A percentile compares a stretch with the other conserved stretches of the same genome.
Conservation (phyloP, 1,139 yeast species). For the Debaryomyces singareniensis region DNA sequence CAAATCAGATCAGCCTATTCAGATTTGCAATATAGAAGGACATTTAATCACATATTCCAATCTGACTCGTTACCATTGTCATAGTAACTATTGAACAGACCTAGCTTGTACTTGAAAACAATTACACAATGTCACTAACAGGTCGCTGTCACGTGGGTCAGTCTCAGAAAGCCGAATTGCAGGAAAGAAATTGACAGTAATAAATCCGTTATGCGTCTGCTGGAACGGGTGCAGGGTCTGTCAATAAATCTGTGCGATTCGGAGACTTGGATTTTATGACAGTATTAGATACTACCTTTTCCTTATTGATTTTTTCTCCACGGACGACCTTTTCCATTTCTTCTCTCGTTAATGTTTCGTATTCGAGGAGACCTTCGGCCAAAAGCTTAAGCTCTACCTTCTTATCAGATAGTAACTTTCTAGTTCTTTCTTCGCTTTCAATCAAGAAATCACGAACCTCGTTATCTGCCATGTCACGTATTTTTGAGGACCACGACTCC, state of each 20-base stretch:
- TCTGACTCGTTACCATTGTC: no score
- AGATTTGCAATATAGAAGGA: no score
- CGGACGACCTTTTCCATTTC: constrained; percentile 83
- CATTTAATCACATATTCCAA: no score
- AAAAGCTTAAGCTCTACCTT: constrained; percentile 73
- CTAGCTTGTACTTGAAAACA: no score
- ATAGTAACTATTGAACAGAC: no score
- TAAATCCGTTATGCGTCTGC: constrained; percentile 14
- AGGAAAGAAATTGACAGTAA: no score
- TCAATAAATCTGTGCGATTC: constrained; percentile 6
- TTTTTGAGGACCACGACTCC: constrained; percentile 89
- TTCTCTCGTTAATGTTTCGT: constrained; percentile 86
- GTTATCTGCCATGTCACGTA: constrained; percentile 85
- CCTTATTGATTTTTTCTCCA: constrained; percentile 69
- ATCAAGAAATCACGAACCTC: constrained; percentile 77
- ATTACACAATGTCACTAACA: no score
- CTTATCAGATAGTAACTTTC: constrained; percentile 56
- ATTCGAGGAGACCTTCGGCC: constrained; percentile 90
- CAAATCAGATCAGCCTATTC: no score
- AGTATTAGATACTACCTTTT: constrained; percentile 66
- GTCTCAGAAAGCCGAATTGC: no score
- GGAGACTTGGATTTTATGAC: constrained; percentile 47
- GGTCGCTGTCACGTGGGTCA: no score
- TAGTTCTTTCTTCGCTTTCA: constrained; percentile 74
- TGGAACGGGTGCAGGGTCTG: constrained; percentile 15